Evolutionary conservation across 768 basidiomycete species (phyloP), one percentile per base, ranked within the genome.

Genomic region (Cubamyces lactineus): DNA sequence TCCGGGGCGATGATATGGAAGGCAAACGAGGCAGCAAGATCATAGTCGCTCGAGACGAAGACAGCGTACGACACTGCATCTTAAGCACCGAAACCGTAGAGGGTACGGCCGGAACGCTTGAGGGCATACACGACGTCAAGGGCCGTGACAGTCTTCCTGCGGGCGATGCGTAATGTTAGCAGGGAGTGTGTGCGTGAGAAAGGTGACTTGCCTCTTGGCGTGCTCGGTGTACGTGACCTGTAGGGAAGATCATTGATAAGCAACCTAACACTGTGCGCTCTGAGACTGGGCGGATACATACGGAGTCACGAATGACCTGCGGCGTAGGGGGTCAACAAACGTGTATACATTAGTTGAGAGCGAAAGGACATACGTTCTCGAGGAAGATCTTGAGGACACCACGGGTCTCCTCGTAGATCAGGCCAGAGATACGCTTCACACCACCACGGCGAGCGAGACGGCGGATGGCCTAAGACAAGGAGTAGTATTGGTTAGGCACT

Each of bases 361-460:
- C 19, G 38, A 11, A 21, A 17, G 5, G 16, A 83, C 88, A 71
- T 60, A 89, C 88, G 66, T 90, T 92, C 79, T 94, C 92, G 48
- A 94, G 84, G 88, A 93, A 96, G 72, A 94, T 89, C 82, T 96
- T 96, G 67, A 96, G 84, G 43, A 96, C 94, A 84, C 93, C 92
- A 76, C 89, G 87, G 62, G 94, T 96, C 86, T 96, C 94, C 74
- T 96, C 94, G 78, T 96, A 95, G 80, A 96, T 94, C 65, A 94
- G 86, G 76, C 93, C 86, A 48, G 89, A 91, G 72, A 93, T 92
- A 92, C 92, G 88, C 85, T 97, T 96, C 72, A 96, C 94, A 90
- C 96, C 95, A 73, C 95, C 94, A 85, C 94, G 91, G 76, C 92
- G 92, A 52, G 94, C 94, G 59, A 98, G 92, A 84, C 95, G 93